Evolutionary conservation across 1,284 basidiomycete species (phyloP), one percentile per base, ranked within the genome.

Genomic region (Athelia sp.): DNA sequence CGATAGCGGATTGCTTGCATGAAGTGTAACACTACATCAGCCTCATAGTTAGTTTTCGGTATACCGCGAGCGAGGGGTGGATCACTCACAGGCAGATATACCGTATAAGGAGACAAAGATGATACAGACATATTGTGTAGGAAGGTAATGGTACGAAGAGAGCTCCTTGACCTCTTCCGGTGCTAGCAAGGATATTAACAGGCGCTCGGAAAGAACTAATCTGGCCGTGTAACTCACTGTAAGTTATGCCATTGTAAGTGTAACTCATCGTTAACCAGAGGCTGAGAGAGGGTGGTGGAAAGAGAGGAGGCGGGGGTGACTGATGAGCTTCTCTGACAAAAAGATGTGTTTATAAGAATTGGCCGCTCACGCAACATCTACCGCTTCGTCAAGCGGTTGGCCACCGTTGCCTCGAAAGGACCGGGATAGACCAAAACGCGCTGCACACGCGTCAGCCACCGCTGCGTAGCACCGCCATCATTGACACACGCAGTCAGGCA

Each of bases 1-100:
- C 72, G 68, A 45, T 57, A 70, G 18, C 56, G 57, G 4, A 73
- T 48, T 0, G 75, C 72, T 57, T 82, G 75, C 4, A 55, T 60
- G 11, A 73, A 32, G 56, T 84, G 82, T n/a, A 40, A 9, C n/a
- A 40, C 36, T 40, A 17, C 19, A n/a, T n/a, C n/a, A 21, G 19
- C 6, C n/a, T n/a, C n/a, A 17, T n/a, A n/a, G 36, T 21, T 21
- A n/a, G 19, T n/a, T 6, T 40, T 40, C 36, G 8, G 15, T 40
- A 40, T 17, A n/a, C 15, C n/a, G 15, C n/a, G 9, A 40, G 19
- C 18, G 23, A 26, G 10, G 6, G 4, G 43, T 13, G 26, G 13
- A n/a, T 26, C 14, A 44, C 43, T 22, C 24, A 44, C 43, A 23
- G 10, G 43, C 22, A 23, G 43, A 44, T n/a, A 44, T n/a, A n/a